Base-by-base conservation (phyloP, 2,329 filamentous ascomycete species). In the Fusarium proliferatum region DNA sequence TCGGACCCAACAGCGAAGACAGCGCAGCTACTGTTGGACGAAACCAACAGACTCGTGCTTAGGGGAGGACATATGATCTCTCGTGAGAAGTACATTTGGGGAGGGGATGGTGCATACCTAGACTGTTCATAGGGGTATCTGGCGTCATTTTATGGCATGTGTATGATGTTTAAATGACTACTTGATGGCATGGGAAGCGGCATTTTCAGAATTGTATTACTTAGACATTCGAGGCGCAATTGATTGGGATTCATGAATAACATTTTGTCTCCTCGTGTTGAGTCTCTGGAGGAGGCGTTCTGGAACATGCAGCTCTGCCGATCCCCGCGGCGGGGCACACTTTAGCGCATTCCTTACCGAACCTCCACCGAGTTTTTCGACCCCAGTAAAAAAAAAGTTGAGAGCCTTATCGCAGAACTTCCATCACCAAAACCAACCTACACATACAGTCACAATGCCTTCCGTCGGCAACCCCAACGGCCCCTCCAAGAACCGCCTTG, bases 391-490 rank as follows among this genome's bases (percentile, higher is more conserved):
- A 75, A 72, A 75, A 75, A 73, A 52, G 43, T 46, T 65, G 16
- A 16, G 66, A 52, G n/a, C 71, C 13, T 51, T 30, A 45, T 64
- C 66, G 72, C 56, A 67, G 41, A 75, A 67, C 55, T 52, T 69
- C 33, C 59, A 67, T 55, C 53, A 48, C 52, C 36, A 66, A 53
- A 51, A 53, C 33, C 58, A 33, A 39, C 23, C 23, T 26, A 26
- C 41, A 51, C 42, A 43, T 48, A 45, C 23, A 61, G 10, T 30
- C 57, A 77, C 62, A 71, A 89, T 89, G 87, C 85, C 86, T 21
- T 89, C 88, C 53, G 85, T 88, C 75, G 87, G 87, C 73, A 90
- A 89, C 82, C 88, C 88, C 77, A 90, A 90, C 84, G 84, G 83
- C 52, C 84, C 84, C 15, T 89, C 87, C 60, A 86, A 86, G 77